Evolutionary conservation across 1,284 basidiomycete genomes (phyloP).

Genomic region (Ustilago loliicola): DNA sequence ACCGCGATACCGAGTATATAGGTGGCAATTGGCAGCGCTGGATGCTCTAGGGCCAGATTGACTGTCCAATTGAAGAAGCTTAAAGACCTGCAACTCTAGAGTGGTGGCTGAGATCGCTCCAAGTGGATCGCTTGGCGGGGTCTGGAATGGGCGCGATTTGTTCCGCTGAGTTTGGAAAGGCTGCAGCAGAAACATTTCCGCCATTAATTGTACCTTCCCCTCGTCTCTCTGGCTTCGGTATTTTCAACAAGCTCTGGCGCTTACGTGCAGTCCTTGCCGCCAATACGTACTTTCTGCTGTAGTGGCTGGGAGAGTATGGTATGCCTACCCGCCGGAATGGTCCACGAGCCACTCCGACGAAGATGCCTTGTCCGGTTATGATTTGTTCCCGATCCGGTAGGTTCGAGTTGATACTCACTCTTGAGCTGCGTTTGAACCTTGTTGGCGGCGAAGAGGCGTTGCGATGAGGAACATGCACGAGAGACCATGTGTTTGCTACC

Average conservation of each 20-base stretch:
- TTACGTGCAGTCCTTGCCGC: background rate
- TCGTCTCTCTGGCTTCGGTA: background rate
- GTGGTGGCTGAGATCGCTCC: background rate
- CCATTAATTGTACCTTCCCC: background rate
- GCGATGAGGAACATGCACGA: background rate
- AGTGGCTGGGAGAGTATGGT: background rate
- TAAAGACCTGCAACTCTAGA: background rate
- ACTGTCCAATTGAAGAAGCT: too few species aligned
- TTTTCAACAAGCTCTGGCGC: background rate
- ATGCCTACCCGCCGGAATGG: background rate
- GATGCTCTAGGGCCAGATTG: background rate
- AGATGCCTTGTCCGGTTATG: background rate
- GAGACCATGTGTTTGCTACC: too few species aligned
- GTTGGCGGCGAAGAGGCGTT: background rate
- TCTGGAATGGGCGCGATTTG: slow-evolving; percentile 21
- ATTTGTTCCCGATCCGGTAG: background rate
- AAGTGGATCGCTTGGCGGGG: background rate
- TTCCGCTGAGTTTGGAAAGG: slow-evolving; percentile 23
- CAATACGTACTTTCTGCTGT: background rate
- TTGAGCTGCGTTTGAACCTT: background rate
- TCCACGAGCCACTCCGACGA: background rate
- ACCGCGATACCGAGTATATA: background rate
- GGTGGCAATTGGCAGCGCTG: background rate
- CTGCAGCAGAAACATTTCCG: background rate
- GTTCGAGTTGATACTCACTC: background rate